phyloP scores from a whole-genome alignment of 2,329 filamentous ascomycete genomes.

The Zasmidium citrigriseum region DNA sequence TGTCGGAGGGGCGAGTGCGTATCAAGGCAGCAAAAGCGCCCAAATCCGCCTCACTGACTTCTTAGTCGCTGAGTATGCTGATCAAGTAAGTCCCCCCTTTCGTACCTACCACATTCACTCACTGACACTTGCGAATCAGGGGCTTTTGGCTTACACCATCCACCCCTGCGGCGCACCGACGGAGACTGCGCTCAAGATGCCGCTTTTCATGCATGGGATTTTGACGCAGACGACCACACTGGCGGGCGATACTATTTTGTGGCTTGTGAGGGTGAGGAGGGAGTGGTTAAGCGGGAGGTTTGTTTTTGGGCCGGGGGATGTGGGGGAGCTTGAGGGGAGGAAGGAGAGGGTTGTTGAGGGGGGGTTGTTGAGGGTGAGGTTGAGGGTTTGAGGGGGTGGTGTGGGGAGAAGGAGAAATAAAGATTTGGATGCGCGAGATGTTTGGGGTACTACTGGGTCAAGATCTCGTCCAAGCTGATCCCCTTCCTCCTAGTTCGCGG shows the following conservation, averaged over 20 bases:
- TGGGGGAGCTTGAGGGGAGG: constrained; percentile 38
- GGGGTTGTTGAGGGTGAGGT: constrained; percentile 37
- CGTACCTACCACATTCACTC: background rate
- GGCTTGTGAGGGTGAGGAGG: constrained; percentile 35
- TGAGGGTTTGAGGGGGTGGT: constrained; percentile 10
- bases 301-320: constrained; percentile 40
- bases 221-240: constrained; percentile 35
- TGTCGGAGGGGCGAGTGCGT: constrained; percentile 5
- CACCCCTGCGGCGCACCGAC: constrained; percentile 52
- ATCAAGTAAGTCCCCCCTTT: background rate
- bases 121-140: constrained; percentile 30
- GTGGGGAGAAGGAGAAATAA: no score
- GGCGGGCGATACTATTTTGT: constrained; percentile 35
- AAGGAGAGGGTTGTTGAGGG: constrained; percentile 36
- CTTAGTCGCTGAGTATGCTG: constrained; percentile 45
- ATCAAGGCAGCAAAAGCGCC: background rate
- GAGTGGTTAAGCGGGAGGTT: constrained; percentile 42
- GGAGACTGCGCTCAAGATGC: constrained; percentile 43
- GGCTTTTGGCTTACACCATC: constrained; percentile 43
- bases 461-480: no score
- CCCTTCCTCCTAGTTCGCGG: no score
- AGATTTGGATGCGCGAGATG: no score
- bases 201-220: constrained; percentile 26
- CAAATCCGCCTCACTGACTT: constrained; percentile 46
- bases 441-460: no score